Percentiles rank a stretch among this genome's conserved stretches.
phyloP scores from a whole-genome alignment of 331 rosid genomes.

The Acacia concinna region DNA sequence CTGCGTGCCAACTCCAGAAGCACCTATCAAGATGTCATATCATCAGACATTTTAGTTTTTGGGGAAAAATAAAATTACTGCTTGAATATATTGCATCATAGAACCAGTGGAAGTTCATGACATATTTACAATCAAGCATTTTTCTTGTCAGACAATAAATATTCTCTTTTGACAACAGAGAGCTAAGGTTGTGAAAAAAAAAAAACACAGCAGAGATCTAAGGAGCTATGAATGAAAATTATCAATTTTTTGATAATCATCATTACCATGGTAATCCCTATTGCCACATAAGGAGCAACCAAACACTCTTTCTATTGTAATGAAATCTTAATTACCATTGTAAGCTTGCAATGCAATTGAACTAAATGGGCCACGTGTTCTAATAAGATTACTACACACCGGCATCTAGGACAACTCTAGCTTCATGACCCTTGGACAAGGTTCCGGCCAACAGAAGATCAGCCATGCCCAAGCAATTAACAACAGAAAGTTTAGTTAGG shows the following conservation, averaged over 20 bases:
- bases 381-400: background rate
- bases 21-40: constrained; percentile 50
- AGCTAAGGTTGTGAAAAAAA: too few relatives aligned
- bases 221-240: too few relatives aligned
- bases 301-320: too few relatives aligned
- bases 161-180: background rate
- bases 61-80: background rate
- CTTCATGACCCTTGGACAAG: background rate
- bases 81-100: background rate
- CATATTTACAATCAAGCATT: background rate
- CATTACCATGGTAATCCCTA: too few relatives aligned
- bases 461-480: background rate
- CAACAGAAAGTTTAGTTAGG: background rate
- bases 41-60: constrained; percentile 22
- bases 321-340: too few relatives aligned
- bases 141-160: background rate
- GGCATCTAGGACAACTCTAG: background rate
- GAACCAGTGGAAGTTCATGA: background rate
- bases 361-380: too few relatives aligned
- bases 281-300: too few relatives aligned
- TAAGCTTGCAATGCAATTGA: too few relatives aligned
- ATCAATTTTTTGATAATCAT: too few relatives aligned
- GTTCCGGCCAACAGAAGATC: background rate
- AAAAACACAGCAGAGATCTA: too few relatives aligned
- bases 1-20: constrained; percentile 79